Evolutionary conservation across 2,329 filamentous ascomycete genomes (phyloP), one percentile per base, ranked within the genome.

Genomic region (Diaporthe sp.): DNA sequence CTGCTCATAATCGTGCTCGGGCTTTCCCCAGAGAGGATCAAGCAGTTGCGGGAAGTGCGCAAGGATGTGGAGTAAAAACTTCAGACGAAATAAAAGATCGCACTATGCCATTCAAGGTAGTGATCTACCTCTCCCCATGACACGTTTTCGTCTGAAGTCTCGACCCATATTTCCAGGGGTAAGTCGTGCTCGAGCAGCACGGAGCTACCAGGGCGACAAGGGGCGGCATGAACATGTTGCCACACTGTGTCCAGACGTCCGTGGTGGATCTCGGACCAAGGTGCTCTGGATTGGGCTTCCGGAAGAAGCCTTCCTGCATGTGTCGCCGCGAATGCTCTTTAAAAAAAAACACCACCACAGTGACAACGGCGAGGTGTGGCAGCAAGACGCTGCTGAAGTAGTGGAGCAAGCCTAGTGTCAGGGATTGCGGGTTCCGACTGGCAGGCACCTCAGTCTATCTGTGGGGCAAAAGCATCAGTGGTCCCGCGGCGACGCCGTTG

Each of bases 141-240:
- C 53, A 75, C 58, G 60, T 72, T 76, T 68, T 76, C 73, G 75
- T 76, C 75, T 72, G 60, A 76, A 72, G 75, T 68, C 60, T 74
- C 67, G 72, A 12, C 31, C 75, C 75, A 72, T 49, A 34, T 20
- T 72, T 67, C 58, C 72, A 72, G 61, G 75, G 75, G 75, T 49
- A 44, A 75, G 75, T 72, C 37, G 72, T 57, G 63, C 51, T 25
- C 20, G 65, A 25, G 65, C 72, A 76, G 71, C 72, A 70, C 65
- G 17, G 72, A 31, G 39, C 58, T 53, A 37, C 44, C 9, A 63
- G 28, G 25, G 34, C 39, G 71, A 65, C 57, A 42, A 73, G 71
- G 71, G 47, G 44, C 20, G 28, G 71, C 71, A 73, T 65, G 58
- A 65, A 44, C n/a, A 53, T 63, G 44, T 73, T 73, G 34, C 39